phyloP scores from a whole-genome alignment of 2,329 filamentous ascomycete genomes.

The Epichloe bromicola region DNA sequence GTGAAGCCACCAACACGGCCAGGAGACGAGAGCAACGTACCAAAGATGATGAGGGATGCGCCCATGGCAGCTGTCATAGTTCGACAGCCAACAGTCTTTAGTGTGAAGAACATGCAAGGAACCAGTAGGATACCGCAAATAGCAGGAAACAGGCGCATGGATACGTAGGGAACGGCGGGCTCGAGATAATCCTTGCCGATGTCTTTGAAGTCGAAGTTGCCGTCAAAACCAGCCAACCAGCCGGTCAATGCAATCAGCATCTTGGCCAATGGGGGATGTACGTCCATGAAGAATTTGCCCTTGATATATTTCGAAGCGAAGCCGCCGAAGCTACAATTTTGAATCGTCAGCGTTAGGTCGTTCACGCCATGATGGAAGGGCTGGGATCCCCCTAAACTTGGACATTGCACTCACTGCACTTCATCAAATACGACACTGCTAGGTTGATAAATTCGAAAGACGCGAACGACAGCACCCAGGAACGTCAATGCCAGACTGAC shows the following conservation, averaged over 20 bases:
- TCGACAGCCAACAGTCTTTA: constrained; percentile 82
- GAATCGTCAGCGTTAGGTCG: not conserved
- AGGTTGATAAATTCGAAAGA: constrained; percentile 94
- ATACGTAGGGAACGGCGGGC: constrained; percentile 88
- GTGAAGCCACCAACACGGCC: not conserved
- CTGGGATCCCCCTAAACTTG: not conserved
- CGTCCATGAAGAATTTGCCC: constrained; percentile 98
- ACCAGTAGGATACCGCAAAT: constrained; percentile 79
- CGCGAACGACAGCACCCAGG: constrained; percentile 63
- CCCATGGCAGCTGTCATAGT: constrained; percentile 76
- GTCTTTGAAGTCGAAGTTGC: constrained; percentile 96
- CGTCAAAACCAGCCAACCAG: constrained; percentile 89
- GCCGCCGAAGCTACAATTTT: constrained; percentile 74
- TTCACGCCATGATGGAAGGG: not conserved
- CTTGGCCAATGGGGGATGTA: constrained; percentile 98
- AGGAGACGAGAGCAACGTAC: constrained; percentile 35
- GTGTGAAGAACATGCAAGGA: constrained; percentile 84
- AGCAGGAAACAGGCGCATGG: constrained; percentile 90
- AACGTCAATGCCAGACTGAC: constrained; percentile 60
- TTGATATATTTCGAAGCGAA: constrained; percentile 99
- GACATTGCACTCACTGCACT: constrained; percentile 69
- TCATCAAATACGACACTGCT: constrained; percentile 97
- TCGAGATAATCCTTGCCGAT: constrained; percentile 98
- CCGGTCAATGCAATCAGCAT: constrained; percentile 90
- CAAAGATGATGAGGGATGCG: constrained; percentile 78